phyloP scores from a whole-genome alignment of 2,329 filamentous ascomycete species.

The Curvularia hawaiiensis region DNA sequence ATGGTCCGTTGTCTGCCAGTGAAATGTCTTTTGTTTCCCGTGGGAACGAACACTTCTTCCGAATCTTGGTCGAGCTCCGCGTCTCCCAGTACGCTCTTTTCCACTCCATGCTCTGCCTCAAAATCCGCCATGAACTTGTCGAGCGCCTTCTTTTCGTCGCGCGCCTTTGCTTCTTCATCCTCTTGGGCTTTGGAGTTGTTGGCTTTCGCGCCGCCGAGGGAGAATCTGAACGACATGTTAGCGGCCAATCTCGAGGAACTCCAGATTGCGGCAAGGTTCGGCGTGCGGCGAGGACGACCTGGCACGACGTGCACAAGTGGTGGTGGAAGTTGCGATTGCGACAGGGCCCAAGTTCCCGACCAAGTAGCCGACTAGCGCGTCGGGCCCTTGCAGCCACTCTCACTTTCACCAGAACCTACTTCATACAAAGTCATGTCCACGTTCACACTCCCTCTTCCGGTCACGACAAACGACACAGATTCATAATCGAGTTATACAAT shows the following conservation, averaged over 20 bases:
- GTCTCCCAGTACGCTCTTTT: constrained; percentile 33
- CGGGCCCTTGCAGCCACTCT: constrained; percentile 1
- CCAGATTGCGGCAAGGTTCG: too few species aligned
- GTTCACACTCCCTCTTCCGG: neutral
- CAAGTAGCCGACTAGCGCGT: constrained; percentile 24
- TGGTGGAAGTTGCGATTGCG: constrained; percentile 19
- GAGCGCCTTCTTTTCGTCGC: constrained; percentile 38
- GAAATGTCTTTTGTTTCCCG: constrained; percentile 39
- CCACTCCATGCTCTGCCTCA: constrained; percentile 35
- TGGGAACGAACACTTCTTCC: constrained; percentile 36
- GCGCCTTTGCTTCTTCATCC: constrained; percentile 39
- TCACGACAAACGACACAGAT: neutral
- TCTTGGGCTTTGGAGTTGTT: constrained; percentile 36
- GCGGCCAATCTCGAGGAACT: too few species aligned
- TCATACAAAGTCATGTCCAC: constrained; percentile 11
- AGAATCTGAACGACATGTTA: constrained; percentile 40
- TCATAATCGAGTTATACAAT: neutral
- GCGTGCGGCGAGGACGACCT: constrained; percentile 1
- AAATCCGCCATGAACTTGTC: constrained; percentile 42
- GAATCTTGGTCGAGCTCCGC: constrained; percentile 26
- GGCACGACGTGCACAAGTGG: neutral
- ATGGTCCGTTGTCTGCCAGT: constrained; percentile 35
- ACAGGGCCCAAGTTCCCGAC: neutral
- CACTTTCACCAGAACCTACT: neutral
- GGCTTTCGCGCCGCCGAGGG: constrained; percentile 31